Percentiles rank a stretch among this genome's conserved stretches.
Conservation (phyloP, 257 asterid species). For the Lantana camara region DNA sequence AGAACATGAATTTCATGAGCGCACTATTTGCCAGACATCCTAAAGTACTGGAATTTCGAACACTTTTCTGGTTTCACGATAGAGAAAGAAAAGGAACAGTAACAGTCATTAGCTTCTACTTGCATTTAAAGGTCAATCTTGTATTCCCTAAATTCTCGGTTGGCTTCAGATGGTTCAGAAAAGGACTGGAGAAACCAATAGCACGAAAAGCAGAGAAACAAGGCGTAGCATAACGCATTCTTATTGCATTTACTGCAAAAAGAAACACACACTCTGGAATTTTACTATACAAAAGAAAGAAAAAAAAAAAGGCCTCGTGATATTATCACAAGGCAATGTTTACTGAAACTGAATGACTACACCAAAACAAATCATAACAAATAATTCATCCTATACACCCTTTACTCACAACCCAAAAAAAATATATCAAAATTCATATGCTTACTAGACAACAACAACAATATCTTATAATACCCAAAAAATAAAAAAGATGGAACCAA, state of each 20-base stretch:
- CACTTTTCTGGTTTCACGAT: not conserved
- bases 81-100: not conserved
- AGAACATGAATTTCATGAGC: not conserved
- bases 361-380: conserved; percentile 23
- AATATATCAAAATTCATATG: conserved; percentile 17
- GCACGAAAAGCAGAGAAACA: not conserved
- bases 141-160: not conserved
- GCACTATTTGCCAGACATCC: not conserved
- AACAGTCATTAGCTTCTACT: no score
- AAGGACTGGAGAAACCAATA: not conserved
- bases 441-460: conserved; percentile 12
- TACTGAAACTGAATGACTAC: conserved; percentile 23
- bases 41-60: not conserved
- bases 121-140: no score
- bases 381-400: conserved; percentile 28
- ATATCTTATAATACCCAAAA: conserved; percentile 1
- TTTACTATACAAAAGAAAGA: conserved; percentile 29
- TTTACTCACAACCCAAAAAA: not conserved
- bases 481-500: conserved; percentile 9
- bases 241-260: conserved; percentile 6
- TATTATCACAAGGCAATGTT: conserved; percentile 26
- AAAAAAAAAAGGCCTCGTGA: conserved; percentile 2
- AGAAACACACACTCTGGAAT: conserved; percentile 23
- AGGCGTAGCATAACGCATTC: conserved; percentile 11
- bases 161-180: not conserved